These are phyloP conservation scores for Wallacemonas sp. DNA, from an alignment of 208 protist species.

Conservation along the genomic window DNA sequence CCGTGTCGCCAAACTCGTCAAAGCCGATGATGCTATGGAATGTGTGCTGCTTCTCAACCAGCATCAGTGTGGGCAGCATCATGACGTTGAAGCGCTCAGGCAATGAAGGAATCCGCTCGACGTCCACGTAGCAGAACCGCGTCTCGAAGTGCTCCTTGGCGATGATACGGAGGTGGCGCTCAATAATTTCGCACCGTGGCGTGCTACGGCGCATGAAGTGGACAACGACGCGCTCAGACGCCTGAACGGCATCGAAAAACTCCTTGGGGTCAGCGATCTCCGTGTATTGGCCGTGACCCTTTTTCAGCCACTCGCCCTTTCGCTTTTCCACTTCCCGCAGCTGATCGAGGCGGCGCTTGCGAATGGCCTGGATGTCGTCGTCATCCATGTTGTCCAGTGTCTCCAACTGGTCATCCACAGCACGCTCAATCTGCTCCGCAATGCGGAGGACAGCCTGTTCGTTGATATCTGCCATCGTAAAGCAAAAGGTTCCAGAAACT, in stretches of 20 bases:
- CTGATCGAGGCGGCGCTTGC: conserved; percentile 66
- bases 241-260: conserved; percentile 83
- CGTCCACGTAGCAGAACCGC: conserved; percentile 87
- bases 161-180: conserved; percentile 81
- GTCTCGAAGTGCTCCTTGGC: conserved; percentile 86
- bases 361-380: conserved; percentile 78
- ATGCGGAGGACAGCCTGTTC: conserved; percentile 78
- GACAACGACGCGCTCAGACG: conserved; percentile 84
- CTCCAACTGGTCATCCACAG: conserved; percentile 85
- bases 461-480: conserved; percentile 23
- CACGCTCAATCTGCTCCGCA: conserved; percentile 82
- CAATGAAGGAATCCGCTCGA: conserved; percentile 85
- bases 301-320: conserved; percentile 71
- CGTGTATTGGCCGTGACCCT: conserved; percentile 83
- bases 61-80: conserved; percentile 92
- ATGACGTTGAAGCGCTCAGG: conserved; percentile 90
- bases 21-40: conserved; percentile 94
- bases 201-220: conserved; percentile 92
- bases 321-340: conserved; percentile 80
- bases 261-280: conserved; percentile 78
- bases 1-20: conserved; percentile 90
- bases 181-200: conserved; percentile 81
- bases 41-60: conserved; percentile 89
- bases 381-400: conserved; percentile 90
- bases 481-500: too few species aligned